These are phyloP conservation scores for Diversispora eburnea DNA, from an alignment of 192 early-diverging fungal genomes.

Conservation along the genomic window DNA sequence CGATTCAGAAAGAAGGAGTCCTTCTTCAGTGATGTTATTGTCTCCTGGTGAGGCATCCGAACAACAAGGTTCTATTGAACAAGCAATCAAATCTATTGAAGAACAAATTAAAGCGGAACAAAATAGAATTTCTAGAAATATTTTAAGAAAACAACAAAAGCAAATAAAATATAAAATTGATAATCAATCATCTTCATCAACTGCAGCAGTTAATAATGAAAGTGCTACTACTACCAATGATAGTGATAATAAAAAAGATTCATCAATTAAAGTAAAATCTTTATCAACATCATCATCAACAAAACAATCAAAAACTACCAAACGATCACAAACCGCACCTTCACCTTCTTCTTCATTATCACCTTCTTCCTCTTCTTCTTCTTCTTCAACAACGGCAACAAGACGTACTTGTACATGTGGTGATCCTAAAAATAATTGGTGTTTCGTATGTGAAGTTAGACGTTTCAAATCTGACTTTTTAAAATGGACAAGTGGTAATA, in stretches of 20 bases:
- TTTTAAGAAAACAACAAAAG: neutral
- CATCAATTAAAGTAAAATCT: too few species aligned
- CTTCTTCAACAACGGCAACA: neutral
- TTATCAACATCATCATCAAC: too few species aligned
- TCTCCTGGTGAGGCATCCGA: neutral
- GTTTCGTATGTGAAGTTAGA: neutral
- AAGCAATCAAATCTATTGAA: constrained; percentile 15
- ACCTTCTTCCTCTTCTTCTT: neutral
- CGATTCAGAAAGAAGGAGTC: neutral
- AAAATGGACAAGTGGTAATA: neutral
- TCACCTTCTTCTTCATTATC: neutral
- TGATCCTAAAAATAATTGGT: constrained; percentile 16
- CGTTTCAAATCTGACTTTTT: neutral
- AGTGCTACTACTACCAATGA: neutral
- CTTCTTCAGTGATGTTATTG: neutral
- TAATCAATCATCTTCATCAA: too few species aligned
- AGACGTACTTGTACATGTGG: constrained; percentile 6
- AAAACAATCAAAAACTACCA: neutral
- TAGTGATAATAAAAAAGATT: too few species aligned
- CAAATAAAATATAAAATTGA: neutral
- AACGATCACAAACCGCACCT: neutral
- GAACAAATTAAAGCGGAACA: constrained; percentile 10
- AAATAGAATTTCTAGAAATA: neutral
- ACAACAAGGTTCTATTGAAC: constrained; percentile 7
- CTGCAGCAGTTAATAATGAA: neutral